Percentiles rank a stretch among this genome's conserved stretches.
phyloP scores from a whole-genome alignment of 345 rosid species.

The Citrus hindsii region DNA sequence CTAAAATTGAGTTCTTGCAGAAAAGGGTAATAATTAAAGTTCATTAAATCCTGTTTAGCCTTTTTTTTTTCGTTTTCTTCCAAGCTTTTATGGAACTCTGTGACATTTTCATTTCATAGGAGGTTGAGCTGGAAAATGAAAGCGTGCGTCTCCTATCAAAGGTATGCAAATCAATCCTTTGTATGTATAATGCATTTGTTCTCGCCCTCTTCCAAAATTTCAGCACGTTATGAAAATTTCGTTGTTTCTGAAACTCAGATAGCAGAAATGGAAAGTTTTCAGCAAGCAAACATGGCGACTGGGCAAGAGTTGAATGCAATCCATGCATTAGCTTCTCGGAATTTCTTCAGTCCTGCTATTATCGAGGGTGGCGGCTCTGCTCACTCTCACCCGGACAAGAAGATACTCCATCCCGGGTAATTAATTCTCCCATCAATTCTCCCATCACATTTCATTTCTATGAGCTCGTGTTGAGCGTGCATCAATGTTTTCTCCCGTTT shows the following conservation, averaged over 20 bases:
- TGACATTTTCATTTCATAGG: constrained; percentile 31
- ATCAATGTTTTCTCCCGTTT: not conserved
- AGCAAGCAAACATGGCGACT: constrained; percentile 69
- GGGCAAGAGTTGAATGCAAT: constrained; percentile 72
- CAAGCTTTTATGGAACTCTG: not conserved
- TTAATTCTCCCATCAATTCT: not conserved
- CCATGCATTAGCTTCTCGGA: constrained; percentile 80
- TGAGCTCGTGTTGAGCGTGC: not conserved
- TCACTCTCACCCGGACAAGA: constrained; percentile 71
- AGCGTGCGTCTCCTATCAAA: constrained; percentile 69
- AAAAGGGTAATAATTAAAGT: constrained; percentile 58
- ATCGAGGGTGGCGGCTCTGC: constrained; percentile 38
- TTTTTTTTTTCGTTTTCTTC: not conserved
- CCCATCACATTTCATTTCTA: not conserved
- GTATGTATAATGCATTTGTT: too few species aligned
- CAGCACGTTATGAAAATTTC: too few species aligned
- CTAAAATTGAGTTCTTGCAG: constrained; percentile 82
- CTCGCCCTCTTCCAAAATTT: too few species aligned
- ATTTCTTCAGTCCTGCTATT: constrained; percentile 68
- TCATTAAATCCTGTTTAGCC: not conserved
- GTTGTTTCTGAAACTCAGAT: constrained; percentile 35
- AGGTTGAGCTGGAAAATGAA: constrained; percentile 88
- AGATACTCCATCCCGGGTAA: constrained; percentile 78
- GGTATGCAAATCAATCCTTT: constrained; percentile 33
- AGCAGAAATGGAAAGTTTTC: constrained; percentile 80